Conservation (phyloP, 2,329 filamentous ascomycete genomes). For the Aspergillus luchuensis region DNA sequence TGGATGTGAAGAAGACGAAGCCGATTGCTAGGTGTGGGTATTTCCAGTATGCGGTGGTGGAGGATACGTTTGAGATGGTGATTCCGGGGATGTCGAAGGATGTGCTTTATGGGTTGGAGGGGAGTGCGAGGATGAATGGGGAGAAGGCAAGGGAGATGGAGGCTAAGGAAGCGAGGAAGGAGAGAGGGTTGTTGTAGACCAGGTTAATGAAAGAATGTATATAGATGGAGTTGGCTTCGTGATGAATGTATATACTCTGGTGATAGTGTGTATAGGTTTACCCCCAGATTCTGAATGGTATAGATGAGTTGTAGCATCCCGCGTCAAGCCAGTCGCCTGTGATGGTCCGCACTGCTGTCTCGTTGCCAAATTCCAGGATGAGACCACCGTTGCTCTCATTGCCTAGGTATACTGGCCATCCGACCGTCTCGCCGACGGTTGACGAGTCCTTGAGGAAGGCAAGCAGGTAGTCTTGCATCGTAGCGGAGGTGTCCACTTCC, state of each 20-base stretch:
- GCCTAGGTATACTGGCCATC: constrained; percentile 18
- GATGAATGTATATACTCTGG: background rate
- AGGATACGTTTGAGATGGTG: constrained; percentile 62
- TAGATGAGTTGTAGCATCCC: background rate
- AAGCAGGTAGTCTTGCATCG: constrained; percentile 29
- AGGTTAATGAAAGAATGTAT: background rate
- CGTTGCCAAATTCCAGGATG: constrained; percentile 7
- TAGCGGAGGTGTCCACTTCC: constrained; percentile 22
- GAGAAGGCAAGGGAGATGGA: constrained; percentile 7
- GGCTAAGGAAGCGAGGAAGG: background rate
- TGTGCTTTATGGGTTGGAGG: constrained; percentile 43
- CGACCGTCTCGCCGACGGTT: constrained; percentile 4
- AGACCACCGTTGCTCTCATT: constrained; percentile 21
- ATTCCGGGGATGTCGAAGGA: constrained; percentile 45
- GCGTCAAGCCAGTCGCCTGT: constrained; percentile 4
- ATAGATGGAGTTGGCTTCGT: background rate
- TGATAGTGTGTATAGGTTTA: background rate
- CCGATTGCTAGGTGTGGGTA: constrained; percentile 65
- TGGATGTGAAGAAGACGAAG: constrained; percentile 59
- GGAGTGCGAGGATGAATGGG: constrained; percentile 33
- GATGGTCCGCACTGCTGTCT: background rate
- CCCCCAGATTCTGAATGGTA: constrained; percentile 27
- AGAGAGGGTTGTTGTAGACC: background rate
- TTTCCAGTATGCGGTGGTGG: constrained; percentile 59
- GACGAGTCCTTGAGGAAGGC: constrained; percentile 25